phyloP scores from a whole-genome alignment of 768 basidiomycete genomes.

The Psilocybe cyanescens region DNA sequence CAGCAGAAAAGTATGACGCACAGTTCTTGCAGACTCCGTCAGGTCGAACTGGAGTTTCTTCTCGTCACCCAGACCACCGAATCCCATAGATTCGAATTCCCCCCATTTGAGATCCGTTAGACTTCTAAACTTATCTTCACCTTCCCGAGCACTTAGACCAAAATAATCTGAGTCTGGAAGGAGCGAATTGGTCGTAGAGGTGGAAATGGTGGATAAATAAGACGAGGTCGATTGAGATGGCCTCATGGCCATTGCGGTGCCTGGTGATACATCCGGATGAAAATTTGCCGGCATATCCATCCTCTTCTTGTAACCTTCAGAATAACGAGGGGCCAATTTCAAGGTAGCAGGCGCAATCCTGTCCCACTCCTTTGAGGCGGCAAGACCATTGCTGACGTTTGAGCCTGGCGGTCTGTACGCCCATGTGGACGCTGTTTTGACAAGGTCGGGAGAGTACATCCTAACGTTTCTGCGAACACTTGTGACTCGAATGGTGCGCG shows the following conservation, averaged over 20 bases:
- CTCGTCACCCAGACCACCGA: slow-evolving; percentile 58
- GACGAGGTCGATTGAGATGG: slow-evolving; percentile 46
- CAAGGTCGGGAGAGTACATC: slow-evolving; percentile 86
- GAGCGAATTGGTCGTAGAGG: slow-evolving; percentile 24
- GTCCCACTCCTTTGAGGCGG: slow-evolving; percentile 76
- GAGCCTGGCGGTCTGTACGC: slow-evolving; percentile 34
- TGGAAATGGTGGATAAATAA: slow-evolving; percentile 38
- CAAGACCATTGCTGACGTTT: slow-evolving; percentile 45
- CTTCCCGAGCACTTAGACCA: slow-evolving; percentile 40
- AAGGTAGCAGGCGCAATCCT: slow-evolving; percentile 67
- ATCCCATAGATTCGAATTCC: slow-evolving; percentile 86
- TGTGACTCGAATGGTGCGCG: slow-evolving; percentile 76
- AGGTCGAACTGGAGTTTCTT: slow-evolving; percentile 92
- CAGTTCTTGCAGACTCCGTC: slow-evolving; percentile 82
- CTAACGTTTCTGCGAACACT: slow-evolving; percentile 81
- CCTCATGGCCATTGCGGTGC: slow-evolving; percentile 31
- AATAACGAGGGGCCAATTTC: slow-evolving; percentile 68
- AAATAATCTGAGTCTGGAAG: slow-evolving; percentile 41
- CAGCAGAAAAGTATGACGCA: slow-evolving; percentile 25
- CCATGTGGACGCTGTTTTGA: slow-evolving; percentile 63
- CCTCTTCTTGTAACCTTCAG: slow-evolving; percentile 75
- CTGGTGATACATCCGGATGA: slow-evolving; percentile 53
- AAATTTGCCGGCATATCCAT: slow-evolving; percentile 69
- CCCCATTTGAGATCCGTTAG: slow-evolving; percentile 92
- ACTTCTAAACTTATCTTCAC: slow-evolving; percentile 76